Evolutionary conservation across 768 basidiomycete genomes (phyloP).

Genomic region (Gautieria morchelliformis): DNA sequence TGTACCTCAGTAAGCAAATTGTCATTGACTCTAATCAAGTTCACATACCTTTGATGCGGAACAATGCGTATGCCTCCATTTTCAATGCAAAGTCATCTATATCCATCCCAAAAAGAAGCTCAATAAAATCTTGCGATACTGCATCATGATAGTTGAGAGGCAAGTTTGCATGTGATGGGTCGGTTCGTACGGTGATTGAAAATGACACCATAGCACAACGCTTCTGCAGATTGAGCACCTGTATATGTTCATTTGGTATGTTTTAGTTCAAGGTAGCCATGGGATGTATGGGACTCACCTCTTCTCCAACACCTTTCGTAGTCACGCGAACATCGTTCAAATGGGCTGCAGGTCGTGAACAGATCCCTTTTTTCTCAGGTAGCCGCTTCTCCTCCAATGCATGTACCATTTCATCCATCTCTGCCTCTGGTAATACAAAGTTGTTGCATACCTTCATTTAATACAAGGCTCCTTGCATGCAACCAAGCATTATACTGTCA

Average conservation of each 20-base stretch:
- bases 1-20: neutral
- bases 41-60: neutral
- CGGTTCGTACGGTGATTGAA: neutral
- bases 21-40: neutral
- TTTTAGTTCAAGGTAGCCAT: too few relatives aligned
- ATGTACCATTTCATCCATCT: neutral
- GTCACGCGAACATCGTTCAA: neutral
- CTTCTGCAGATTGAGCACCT: neutral
- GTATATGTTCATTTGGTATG: too few relatives aligned
- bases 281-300: too few relatives aligned
- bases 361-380: neutral
- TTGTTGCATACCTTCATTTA: neutral
- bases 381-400: neutral
- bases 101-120: too few relatives aligned
- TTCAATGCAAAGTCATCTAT: constrained; percentile 1
- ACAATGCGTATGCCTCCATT: neutral
- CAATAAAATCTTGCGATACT: neutral
- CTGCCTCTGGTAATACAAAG: neutral
- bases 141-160: neutral
- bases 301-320: neutral
- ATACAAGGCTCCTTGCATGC: neutral
- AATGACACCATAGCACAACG: neutral
- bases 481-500: neutral
- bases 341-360: neutral
- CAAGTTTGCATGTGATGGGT: too few relatives aligned